Evolutionary conservation across 106 monocot genomes (phyloP), one percentile per base, ranked within the genome.

Genomic region (Platanthera zijinensis): DNA sequence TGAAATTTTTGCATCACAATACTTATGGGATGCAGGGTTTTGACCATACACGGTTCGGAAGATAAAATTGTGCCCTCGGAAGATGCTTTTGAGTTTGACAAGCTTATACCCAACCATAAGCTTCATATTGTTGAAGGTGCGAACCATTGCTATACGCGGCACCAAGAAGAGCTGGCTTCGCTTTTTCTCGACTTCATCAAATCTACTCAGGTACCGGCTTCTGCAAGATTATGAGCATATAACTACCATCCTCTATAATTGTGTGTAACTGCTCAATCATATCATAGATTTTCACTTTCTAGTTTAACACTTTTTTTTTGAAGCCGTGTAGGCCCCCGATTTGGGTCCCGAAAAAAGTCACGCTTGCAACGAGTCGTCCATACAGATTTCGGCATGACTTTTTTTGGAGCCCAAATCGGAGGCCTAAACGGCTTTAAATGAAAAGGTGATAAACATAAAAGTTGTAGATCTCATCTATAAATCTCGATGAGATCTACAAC

Each of bases 31-130:
- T 86, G 59, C 82, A 85, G 77, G 86, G 87, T 94, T 15, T 82
- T 94, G 83, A 94, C 90, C 12, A 62, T 94, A 72, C 90, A 94
- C 87, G 94, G 94, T 76, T 88, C 89, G 19, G 79, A 79, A 32
- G 94, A 94, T 89, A 84, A 90, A 71, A 75, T 77, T 13, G 85
- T 94, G 66, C 90, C 86, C 17, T 56, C 76, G 25, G 83, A 85
- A 64, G 90, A 90, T 81, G 92, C 92, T 10, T 25, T 73, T 10
- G 79, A 84, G 51, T 86, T 90, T 68, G 75, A 78, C 46, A 84
- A 85, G 67, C 48, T 80, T 14, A 94, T 90, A 77, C 76, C 50
- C 6, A 89, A 84, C 81, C 88, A 90, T 78, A 80, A 85, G 51
- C 72, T 94, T 51, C 74, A 78, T 2, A 89, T 94, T 52, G 78